Conservation (phyloP, 495 filamentous ascomycete genomes). For the Ascodesmis nigricans region DNA sequence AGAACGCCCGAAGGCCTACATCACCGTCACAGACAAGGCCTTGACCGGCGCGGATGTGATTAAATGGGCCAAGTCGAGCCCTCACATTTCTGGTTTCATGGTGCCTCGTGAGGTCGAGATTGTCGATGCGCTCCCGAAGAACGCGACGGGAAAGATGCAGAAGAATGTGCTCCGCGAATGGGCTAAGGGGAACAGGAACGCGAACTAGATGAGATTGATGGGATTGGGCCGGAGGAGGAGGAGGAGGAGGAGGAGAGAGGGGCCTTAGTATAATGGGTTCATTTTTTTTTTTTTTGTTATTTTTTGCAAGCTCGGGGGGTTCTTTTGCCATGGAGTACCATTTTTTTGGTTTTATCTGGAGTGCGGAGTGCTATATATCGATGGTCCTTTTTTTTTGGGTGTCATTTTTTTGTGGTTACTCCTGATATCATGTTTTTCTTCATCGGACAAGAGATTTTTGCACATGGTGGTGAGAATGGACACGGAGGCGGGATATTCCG, state of each 20-base stretch:
- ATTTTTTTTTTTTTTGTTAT: background rate
- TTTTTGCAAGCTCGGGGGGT: background rate
- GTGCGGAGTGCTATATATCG: no score
- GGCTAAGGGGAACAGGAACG: slow-evolving; percentile 35
- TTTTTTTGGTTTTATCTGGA: no score
- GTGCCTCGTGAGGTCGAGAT: slow-evolving; percentile 83
- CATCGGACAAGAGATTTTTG: no score
- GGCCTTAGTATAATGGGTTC: background rate
- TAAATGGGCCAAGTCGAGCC: slow-evolving; percentile 58
- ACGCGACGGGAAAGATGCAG: slow-evolving; percentile 84
- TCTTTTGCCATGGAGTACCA: background rate
- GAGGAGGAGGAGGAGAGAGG: background rate
- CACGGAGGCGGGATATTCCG: no score
- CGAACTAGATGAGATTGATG: background rate
- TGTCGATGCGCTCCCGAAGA: slow-evolving; percentile 76
- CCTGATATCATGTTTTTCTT: no score
- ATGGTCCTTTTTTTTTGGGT: no score
- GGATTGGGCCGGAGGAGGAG: background rate
- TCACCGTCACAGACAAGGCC: slow-evolving; percentile 35
- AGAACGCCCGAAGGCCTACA: slow-evolving; percentile 78
- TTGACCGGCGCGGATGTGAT: slow-evolving; percentile 54
- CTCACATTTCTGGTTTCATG: slow-evolving; percentile 81
- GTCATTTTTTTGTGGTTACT: no score
- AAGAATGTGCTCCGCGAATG: slow-evolving; percentile 84
- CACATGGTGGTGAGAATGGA: no score